phyloP scores from a whole-genome alignment of 2,329 filamentous ascomycete species.

The Colletotrichum abscissum region DNA sequence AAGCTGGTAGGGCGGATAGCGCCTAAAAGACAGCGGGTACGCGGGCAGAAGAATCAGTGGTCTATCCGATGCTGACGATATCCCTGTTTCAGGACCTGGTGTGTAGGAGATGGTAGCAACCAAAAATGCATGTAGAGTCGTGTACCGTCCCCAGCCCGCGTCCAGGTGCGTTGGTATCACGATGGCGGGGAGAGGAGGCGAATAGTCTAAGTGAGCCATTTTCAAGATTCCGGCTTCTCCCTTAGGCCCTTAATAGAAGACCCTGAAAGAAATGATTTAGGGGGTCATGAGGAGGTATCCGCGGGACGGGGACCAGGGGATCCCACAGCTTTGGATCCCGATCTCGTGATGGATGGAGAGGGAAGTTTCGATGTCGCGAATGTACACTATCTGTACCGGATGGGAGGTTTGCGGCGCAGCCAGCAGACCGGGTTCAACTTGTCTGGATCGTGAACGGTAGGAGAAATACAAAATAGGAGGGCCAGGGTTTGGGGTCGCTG shows the following conservation, averaged over 20 bases:
- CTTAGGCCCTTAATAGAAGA: neutral
- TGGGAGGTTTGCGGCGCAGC: neutral
- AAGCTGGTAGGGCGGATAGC: neutral
- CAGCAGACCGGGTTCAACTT: neutral
- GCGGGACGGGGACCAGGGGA: slow-evolving; percentile 12
- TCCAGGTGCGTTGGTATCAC: neutral
- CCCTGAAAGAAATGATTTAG: slow-evolving; percentile 1
- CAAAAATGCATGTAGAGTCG: neutral
- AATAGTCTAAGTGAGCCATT: slow-evolving; percentile 19
- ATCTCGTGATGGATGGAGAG: neutral
- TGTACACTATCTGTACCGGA: neutral
- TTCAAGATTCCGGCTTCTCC: slow-evolving; percentile 26
- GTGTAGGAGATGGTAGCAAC: neutral
- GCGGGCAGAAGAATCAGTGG: slow-evolving; percentile 3
- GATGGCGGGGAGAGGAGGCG: slow-evolving; percentile 13
- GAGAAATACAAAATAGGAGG: neutral
- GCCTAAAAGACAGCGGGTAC: neutral
- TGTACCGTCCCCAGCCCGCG: neutral
- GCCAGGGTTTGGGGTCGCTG: neutral
- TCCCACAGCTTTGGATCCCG: slow-evolving; percentile 8
- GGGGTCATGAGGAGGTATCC: slow-evolving; percentile 23
- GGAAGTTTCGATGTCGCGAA: slow-evolving; percentile 11
- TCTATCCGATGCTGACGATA: slow-evolving; percentile 9
- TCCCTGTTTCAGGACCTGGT: neutral
- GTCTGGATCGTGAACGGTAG: neutral